These are phyloP conservation scores for Carex cristatella DNA, from an alignment of 176 grass and related monocot species.

Conservation along the genomic window DNA sequence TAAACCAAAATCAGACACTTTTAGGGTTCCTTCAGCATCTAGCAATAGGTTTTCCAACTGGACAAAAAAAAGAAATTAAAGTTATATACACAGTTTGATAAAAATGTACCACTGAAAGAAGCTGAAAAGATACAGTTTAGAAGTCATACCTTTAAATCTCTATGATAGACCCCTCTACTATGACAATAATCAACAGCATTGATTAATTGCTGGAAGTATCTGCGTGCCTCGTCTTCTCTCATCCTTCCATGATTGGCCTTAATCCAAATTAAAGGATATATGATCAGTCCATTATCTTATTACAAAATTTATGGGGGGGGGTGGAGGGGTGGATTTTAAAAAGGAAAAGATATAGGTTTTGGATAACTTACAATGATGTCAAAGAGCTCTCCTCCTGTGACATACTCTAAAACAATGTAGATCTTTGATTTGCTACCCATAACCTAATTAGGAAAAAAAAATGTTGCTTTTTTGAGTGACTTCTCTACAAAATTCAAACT, in stretches of 20 bases:
- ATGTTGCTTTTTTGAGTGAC: not conserved
- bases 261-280: not conserved
- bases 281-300: not conserved
- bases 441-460: constrained; percentile 45
- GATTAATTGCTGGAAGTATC: constrained; percentile 93
- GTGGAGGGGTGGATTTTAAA: constrained; percentile 16
- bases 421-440: constrained; percentile 99
- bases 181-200: constrained; percentile 96
- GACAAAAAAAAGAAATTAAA: constrained; percentile 23
- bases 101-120: constrained; percentile 11
- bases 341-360: constrained; percentile 5
- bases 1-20: constrained; percentile 96
- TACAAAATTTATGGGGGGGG: not conserved
- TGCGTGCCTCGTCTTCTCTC: constrained; percentile 88
- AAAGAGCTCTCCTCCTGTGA: constrained; percentile 97
- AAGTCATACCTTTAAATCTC: constrained; percentile 80
- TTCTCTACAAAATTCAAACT: not conserved
- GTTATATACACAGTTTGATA: constrained; percentile 15
- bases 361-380: constrained; percentile 83
- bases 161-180: constrained; percentile 95
- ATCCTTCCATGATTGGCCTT: constrained; percentile 92
- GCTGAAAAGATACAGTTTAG: not conserved
- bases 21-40: constrained; percentile 77
- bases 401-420: constrained; percentile 89
- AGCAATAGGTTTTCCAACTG: constrained; percentile 98